These are phyloP conservation scores for Elongisporangium undulatum DNA, from an alignment of 352 stramenopile genomes.

Conservation along the genomic window DNA sequence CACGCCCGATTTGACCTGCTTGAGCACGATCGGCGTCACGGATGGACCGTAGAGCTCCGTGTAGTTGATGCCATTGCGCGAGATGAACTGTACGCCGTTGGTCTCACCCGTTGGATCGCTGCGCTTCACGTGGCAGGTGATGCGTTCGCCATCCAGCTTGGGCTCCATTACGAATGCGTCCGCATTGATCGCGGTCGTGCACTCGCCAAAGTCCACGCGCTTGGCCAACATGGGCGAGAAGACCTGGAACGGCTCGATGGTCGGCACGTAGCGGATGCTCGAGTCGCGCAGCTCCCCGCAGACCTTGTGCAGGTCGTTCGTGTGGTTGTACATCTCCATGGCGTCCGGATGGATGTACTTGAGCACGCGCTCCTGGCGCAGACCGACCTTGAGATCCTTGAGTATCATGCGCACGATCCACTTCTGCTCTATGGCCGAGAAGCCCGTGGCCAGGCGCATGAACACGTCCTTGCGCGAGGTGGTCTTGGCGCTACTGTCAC, in stretches of 20 bases:
- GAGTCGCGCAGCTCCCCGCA: constrained; percentile 76
- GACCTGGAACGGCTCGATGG: constrained; percentile 77
- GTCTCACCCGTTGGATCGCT: constrained; percentile 8
- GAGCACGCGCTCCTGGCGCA: constrained; percentile 77
- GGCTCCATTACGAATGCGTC: constrained; percentile 81
- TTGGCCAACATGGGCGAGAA: constrained; percentile 87
- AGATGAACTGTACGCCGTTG: constrained; percentile 68
- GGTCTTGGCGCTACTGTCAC: constrained; percentile 5
- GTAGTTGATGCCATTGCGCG: constrained; percentile 84
- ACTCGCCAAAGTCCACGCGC: constrained; percentile 80
- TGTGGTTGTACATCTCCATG: constrained; percentile 87
- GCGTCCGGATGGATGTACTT: constrained; percentile 80
- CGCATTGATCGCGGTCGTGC: constrained; percentile 59
- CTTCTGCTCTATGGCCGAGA: constrained; percentile 71
- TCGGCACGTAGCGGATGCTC: constrained; percentile 71
- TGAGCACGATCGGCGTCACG: constrained; percentile 56
- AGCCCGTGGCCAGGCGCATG: constrained; percentile 75
- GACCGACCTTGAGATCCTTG: constrained; percentile 85
- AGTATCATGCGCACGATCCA: constrained; percentile 80
- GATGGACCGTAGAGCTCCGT: constrained; percentile 60
- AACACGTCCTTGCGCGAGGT: constrained; percentile 47
- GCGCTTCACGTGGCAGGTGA: constrained; percentile 71
- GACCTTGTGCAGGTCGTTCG: constrained; percentile 76
- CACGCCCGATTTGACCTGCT: constrained; percentile 48
- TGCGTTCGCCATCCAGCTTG: constrained; percentile 80